Base-by-base conservation (phyloP, 2,329 filamentous ascomycete species). In the Pseudopyricularia cyperi region DNA sequence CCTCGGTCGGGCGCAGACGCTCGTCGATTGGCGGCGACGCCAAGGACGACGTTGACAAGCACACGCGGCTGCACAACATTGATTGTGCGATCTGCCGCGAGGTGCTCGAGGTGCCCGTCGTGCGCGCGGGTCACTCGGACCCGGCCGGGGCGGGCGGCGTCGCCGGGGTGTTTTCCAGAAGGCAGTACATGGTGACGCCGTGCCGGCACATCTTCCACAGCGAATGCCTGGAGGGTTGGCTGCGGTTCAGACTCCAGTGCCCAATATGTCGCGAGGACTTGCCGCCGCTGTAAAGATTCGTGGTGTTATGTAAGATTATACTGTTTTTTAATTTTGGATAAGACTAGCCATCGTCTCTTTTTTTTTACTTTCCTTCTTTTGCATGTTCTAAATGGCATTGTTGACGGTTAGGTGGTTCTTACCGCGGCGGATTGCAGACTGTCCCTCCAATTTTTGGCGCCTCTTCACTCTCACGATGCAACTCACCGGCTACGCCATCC, bases 71-170 rank as follows among this genome's bases (percentile, higher is more conserved):
- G 12, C 68, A 76, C 46, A 79, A 65, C 1, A 93, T 95, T 55
- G 90, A 97, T 69, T 98, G 93, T 66, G 89, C 90, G 17, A 96
- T 98, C 58, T 98, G 93, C 65, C 86, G 91, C 68, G 89, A 95
- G 67, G 77, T 86, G 46, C 82, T 98, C 17, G 89, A 96, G 64
- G 89, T 97, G 2, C 88, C 89, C 0, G 83, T 97, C 22, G 70
- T 95, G 32, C 75, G 75, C 50, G 74, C 77, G 1, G 77, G 75
- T 9, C 73, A 74, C 39, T 73, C 75, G 44, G 75, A 77, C 9
- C 66, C 67, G 0, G 57, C 69, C 14, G 24, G 22, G 4, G 65
- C 64, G 0, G 73, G 74, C 46, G 76, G 79, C 32, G 76, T 82
- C 53, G 71, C 80, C 0, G 83, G 83, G 30, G 79, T 95, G 52